Evolutionary conservation across 2,329 filamentous ascomycete species (phyloP), one percentile per base, ranked within the genome.

Genomic region (Monosporascus sp.): DNA sequence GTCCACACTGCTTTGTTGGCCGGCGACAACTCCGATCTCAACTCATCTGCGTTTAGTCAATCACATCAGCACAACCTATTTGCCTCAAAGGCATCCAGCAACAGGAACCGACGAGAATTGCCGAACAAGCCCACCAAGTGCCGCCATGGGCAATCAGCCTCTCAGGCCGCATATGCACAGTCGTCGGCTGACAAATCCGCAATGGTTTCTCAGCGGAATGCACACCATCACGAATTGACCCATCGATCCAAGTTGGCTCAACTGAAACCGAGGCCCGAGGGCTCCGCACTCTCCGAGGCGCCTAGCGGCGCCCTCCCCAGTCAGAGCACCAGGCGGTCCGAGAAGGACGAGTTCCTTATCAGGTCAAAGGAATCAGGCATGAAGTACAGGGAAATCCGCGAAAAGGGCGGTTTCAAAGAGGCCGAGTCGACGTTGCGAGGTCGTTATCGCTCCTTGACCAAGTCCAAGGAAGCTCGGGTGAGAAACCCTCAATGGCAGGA

Each of bases 361-460:
- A 63, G 74, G n/a, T 73, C 76, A 24, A 84, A 83, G 65, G 62
- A 67, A 7, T 66, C 72, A 1, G 85, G 85, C 3, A 72, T 82
- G 71, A 83, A 85, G 0, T 91, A 90, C 69, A 80, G 77, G 51
- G 77, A 87, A 54, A 90, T 90, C 61, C 79, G 79, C 38, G 61
- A 65, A 7, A 63, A 71, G 19, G 81, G 84, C 16, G 70, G 74
- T 1, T 86, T 86, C 58, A 69, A 66, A 0, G 85, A 88, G 61
- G 84, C 86, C 1, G 87, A 90, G 69, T 88, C 86, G 11, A 91
- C 88, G 0, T 74, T 92, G 38, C 79, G 88, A 16, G 88, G 88
- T 0, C 79, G 87, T 0, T 84, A 81, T 60, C 76, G 88, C 5
- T 82, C 79, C 2, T 67, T 90, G 61, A 88, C 82, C 7, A 90